These are phyloP conservation scores for Nemania sp. DNA, from an alignment of 2,329 filamentous ascomycete species.

Conservation along the genomic window DNA sequence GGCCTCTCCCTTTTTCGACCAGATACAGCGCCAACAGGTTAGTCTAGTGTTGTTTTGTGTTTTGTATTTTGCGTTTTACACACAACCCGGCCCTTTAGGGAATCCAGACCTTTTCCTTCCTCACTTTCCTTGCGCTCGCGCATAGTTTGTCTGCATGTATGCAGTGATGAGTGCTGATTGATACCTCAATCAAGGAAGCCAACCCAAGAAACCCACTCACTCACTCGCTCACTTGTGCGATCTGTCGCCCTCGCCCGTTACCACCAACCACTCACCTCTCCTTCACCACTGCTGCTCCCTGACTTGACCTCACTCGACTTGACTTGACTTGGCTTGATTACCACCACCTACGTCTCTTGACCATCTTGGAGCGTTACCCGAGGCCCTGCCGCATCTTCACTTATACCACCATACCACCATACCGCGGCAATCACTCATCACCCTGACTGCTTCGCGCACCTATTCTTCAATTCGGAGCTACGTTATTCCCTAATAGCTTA, in stretches of 20 bases:
- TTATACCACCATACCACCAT: too few relatives aligned
- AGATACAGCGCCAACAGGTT: slow-evolving; percentile 28
- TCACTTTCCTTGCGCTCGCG: slow-evolving; percentile 5
- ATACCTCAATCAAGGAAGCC: slow-evolving; percentile 19
- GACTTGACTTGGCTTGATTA: slow-evolving; percentile 12
- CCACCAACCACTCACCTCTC: not conserved
- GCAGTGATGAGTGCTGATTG: slow-evolving; percentile 23
- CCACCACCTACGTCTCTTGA: too few relatives aligned
- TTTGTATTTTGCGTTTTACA: too few relatives aligned
- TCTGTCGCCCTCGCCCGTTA: slow-evolving; percentile 15
- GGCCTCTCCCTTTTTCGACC: slow-evolving; percentile 33
- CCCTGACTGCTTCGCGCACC: not conserved
- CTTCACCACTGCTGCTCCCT: slow-evolving; percentile 17
- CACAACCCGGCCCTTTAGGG: slow-evolving; percentile 15
- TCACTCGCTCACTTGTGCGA: slow-evolving; percentile 29
- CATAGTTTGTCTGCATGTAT: not conserved
- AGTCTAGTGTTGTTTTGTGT: slow-evolving; percentile 4
- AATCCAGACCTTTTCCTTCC: slow-evolving; percentile 10
- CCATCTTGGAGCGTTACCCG: slow-evolving; percentile 13
- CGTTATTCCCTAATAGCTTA: slow-evolving; percentile 10
- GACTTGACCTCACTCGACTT: too few relatives aligned
- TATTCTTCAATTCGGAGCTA: slow-evolving; percentile 22
- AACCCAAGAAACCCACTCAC: too few relatives aligned
- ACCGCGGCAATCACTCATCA: slow-evolving; percentile 9
- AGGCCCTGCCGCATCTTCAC: slow-evolving; percentile 14